Evolutionary conservation across 139 green algal species (phyloP), one percentile per base, ranked within the genome.

Genomic region (Coelastrella sp.): DNA sequence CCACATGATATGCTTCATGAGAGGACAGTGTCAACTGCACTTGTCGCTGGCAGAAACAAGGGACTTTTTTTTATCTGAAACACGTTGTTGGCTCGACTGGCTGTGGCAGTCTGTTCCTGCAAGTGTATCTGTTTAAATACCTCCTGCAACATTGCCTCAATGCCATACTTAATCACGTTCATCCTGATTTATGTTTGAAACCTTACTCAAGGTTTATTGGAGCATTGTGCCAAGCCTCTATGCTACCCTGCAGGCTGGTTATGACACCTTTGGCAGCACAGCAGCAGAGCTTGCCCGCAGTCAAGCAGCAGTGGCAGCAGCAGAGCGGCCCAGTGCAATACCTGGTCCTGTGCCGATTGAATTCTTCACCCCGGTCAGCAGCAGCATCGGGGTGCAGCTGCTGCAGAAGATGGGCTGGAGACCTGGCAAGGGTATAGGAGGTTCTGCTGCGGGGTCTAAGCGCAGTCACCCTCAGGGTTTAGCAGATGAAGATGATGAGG

Each of bases 331-430:
- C 66, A 90, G 58, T 25, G 75, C 93, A 17, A 96, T 98, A 58
- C 94, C 96, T 4, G 94, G 94, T 11, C 83, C 82, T 17, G 82
- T 80, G 5, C 84, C 84, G 6, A 17, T 88, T 49, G 96, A 98
- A 66, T 81, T 99, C 35, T 90, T 99, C 57, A 91, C 93, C 8
- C 97, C 96, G 6, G 96, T 98, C 10, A 85, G 94, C 9, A 92
- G 96, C 60, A 95, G 94, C 58, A 91, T 98, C 20, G 97, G 97
- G 60, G 92, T 99, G 74, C 89, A 94, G 66, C 94, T 99, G 87
- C 95, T 99, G 72, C 95, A 96, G 81, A 95, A 94, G 85, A 99
- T 99, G 98, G 98, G 98, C 6, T 99, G 98, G 98, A 91, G 97
- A 59, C 96, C 96, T 82, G 98, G 97, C 15, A 94, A 95, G 56